Conservation (phyloP, 768 basidiomycete genomes). For the Tremella mesenterica region DNA sequence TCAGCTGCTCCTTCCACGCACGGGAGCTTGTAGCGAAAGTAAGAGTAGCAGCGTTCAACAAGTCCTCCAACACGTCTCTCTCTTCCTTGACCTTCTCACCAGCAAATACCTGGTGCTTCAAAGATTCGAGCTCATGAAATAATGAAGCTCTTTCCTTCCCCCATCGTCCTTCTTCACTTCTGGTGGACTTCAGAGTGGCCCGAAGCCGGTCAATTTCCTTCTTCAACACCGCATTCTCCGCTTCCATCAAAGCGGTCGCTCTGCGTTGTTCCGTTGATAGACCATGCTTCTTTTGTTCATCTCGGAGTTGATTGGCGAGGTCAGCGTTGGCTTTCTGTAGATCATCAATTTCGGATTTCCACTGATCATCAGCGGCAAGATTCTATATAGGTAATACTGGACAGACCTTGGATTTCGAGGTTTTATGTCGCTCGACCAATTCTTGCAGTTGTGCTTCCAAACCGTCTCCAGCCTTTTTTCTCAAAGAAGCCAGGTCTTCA, state of each 20-base stretch:
- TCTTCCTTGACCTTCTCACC: not conserved
- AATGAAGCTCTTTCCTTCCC: not conserved
- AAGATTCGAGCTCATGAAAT: too few species aligned
- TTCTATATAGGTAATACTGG: not conserved
- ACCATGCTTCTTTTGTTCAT: not conserved
- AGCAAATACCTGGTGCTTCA: too few species aligned
- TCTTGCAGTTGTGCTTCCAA: constrained; percentile 16
- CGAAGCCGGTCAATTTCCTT: too few species aligned
- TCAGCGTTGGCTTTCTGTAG: not conserved
- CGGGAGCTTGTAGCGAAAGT: too few species aligned
- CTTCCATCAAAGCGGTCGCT: too few species aligned
- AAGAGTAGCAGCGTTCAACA: not conserved
- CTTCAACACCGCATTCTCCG: too few species aligned
- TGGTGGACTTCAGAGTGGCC: too few species aligned
- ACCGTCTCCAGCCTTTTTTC: constrained; percentile 3
- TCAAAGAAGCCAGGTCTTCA: constrained; percentile 12
- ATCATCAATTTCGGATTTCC: not conserved
- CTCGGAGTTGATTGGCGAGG: not conserved
- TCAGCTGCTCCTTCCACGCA: not conserved
- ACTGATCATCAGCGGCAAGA: constrained; percentile 2
- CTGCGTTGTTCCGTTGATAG: too few species aligned
- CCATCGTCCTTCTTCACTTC: constrained; percentile 1
- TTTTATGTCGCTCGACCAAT: constrained; percentile 9
- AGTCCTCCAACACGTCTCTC: constrained; percentile 5
- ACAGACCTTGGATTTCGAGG: constrained; percentile 9